Evolutionary conservation across 768 basidiomycete genomes (phyloP), one percentile per base, ranked within the genome.

Genomic region (Lentinula aciculospora): DNA sequence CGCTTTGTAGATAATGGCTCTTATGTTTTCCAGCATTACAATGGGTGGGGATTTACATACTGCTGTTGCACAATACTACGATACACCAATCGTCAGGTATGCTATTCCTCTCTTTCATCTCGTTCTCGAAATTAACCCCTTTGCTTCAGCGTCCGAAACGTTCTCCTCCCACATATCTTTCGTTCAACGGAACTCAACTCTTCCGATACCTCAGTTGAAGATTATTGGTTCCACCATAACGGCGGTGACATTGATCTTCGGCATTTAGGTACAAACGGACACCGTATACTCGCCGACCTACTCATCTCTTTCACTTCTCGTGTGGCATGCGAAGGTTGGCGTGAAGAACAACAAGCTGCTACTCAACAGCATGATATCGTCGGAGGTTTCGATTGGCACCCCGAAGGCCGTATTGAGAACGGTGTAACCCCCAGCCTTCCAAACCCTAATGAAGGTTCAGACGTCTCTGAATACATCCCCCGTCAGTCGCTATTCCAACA

Each of bases 31-130:
- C 1, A 25, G 19, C 4, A 53, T 53, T 12, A 53, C 51, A 21
- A 53, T 53, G 51, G 51, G 51, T 1, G 51, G 51, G 6, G 51
- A 53, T 39, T 15, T 53, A 2, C 51, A 53, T 39, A 53, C 51
- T 8, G 51, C 51, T 5, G 36, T 53, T 7, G 51, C 51, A 15
- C 51, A 53, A 15, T 53, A 53, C 15, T 53, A 53, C 31, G 51
- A 53, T 53, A 53, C 51, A 9, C 51, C 51, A 4, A 39, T 53
- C 1, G 51, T 53, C 21, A 53, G 51, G 51, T 53, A 36, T 15
- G 39, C 6, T 5, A 25, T 34, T 13, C 12, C 9, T 23, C 19
- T 19, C 2, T 13, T 53, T 13, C 4, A 9, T 5, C 21, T 3
- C 10, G 19, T 15, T 53, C 21, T 10, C 23, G 15, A 28, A n/a